Conservation (phyloP, 1,284 basidiomycete species). For the Naganishia liquefaciens region DNA sequence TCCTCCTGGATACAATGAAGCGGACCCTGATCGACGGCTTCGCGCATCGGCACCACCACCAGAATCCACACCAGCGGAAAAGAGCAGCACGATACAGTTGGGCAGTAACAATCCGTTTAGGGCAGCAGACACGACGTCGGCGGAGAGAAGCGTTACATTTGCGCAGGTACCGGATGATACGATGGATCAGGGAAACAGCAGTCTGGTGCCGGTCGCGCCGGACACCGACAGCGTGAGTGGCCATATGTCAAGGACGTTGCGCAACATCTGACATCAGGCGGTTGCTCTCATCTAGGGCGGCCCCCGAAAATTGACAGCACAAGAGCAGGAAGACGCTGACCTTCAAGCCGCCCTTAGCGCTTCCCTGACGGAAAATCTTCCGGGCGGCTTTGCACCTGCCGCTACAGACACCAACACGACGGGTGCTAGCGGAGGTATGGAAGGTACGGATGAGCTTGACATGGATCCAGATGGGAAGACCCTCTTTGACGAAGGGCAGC, state of each 20-base stretch:
- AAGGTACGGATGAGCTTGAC: slow-evolving; percentile 14
- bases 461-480: slow-evolving; percentile 20
- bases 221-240: slow-evolving; percentile 1
- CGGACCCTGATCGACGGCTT: slow-evolving; percentile 10
- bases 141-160: slow-evolving; percentile 21
- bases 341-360: slow-evolving; percentile 19
- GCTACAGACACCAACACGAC: slow-evolving; percentile 1
- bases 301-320: not conserved
- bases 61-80: not conserved
- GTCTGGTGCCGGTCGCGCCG: slow-evolving; percentile 7
- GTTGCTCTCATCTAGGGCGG: not conserved
- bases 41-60: slow-evolving; percentile 22
- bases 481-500: slow-evolving; percentile 20
- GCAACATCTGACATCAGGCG: not conserved
- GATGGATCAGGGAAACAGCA: slow-evolving; percentile 20
- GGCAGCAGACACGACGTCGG: not conserved
- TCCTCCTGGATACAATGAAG: slow-evolving; percentile 7
- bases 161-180: slow-evolving; percentile 15
- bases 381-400: slow-evolving; percentile 3
- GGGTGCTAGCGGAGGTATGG: not conserved
- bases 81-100: slow-evolving; percentile 4
- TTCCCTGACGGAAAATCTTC: slow-evolving; percentile 4
- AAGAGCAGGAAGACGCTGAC: slow-evolving; percentile 28
- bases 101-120: slow-evolving; percentile 25
- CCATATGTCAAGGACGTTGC: not conserved